phyloP scores from a whole-genome alignment of 1,139 yeast genomes.

The Geotrichum candidum region DNA sequence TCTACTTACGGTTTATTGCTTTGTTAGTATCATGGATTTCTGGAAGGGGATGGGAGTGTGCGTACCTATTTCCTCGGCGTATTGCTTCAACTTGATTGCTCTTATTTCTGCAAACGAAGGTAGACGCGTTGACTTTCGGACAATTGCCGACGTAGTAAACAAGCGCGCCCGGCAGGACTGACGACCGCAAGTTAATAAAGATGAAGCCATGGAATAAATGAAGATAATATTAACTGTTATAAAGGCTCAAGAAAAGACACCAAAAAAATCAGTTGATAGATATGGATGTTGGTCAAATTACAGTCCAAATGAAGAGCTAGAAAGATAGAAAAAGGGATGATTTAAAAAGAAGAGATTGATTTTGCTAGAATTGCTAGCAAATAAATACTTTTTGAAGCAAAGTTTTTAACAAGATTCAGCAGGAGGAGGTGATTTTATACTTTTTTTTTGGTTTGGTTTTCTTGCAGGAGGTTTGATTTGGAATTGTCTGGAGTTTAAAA shows the following conservation, averaged over 20 bases:
- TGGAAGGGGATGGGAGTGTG: neutral
- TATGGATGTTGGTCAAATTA: no score
- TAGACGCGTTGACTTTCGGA: slow-evolving; percentile 20
- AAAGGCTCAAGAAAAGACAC: neutral
- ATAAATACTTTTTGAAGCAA: neutral
- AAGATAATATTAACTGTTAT: neutral
- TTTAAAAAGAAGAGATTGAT: neutral
- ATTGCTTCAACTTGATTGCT: slow-evolving; percentile 32
- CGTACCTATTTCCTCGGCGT: slow-evolving; percentile 23
- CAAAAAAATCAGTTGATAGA: neutral
- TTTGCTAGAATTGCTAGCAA: neutral
- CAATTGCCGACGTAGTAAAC: neutral
- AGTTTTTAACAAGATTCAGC: neutral
- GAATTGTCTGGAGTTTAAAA: neutral
- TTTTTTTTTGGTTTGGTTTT: neutral
- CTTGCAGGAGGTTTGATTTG: neutral
- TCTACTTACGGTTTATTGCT: neutral
- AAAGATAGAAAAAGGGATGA: neutral
- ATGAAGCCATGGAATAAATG: neutral
- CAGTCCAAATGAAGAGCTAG: neutral
- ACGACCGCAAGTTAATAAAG: neutral
- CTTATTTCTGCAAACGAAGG: slow-evolving; percentile 36
- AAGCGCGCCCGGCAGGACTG: neutral
- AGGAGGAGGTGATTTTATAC: neutral
- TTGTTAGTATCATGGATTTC: neutral